Conservation (phyloP, 805 yeast species). For the Teunomyces pallodes region DNA sequence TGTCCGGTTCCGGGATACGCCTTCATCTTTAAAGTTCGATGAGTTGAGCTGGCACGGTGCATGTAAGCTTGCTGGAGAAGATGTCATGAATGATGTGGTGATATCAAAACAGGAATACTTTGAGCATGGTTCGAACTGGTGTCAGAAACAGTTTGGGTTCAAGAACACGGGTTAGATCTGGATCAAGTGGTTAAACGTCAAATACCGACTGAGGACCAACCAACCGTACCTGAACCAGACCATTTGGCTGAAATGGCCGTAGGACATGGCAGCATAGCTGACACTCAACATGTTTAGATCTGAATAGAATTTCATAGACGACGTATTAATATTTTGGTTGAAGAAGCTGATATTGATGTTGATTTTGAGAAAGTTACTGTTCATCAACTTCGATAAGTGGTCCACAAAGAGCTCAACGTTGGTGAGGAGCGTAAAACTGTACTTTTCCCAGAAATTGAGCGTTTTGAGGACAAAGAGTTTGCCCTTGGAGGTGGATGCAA, state of each 20-base stretch:
- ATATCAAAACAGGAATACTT: conserved; percentile 77
- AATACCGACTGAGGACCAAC: conserved; percentile 73
- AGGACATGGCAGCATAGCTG: conserved; percentile 68
- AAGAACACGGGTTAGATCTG: conserved; percentile 18
- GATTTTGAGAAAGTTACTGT: conserved; percentile 29
- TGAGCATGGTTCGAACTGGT: conserved; percentile 74
- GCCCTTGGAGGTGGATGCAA: conserved; percentile 10
- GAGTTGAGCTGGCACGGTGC: conserved; percentile 39
- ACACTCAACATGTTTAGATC: conserved; percentile 40
- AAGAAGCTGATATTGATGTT: conserved; percentile 40
- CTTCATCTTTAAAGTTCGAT: conserved; percentile 19
- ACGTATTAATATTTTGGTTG: conserved; percentile 15
- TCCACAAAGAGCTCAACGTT: conserved; percentile 39
- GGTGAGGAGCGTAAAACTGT: conserved; percentile 46
- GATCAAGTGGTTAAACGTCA: conserved; percentile 68
- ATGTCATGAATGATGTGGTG: conserved; percentile 48
- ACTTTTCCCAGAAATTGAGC: conserved; percentile 45
- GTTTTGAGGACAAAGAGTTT: conserved; percentile 33
- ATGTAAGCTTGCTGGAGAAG: conserved; percentile 32
- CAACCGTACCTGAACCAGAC: conserved; percentile 94
- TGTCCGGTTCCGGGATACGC: conserved; percentile 39
- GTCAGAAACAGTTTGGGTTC: conserved; percentile 51
- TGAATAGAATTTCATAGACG: conserved; percentile 38
- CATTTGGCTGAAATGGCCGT: conserved; percentile 86
- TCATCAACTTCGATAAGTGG: conserved; percentile 30